A percentile compares a stretch with the other conserved stretches of the same genome.
These are phyloP conservation scores for Phaseolus coccineus DNA, from an alignment of 331 rosid genomes.

Conservation along the genomic window DNA sequence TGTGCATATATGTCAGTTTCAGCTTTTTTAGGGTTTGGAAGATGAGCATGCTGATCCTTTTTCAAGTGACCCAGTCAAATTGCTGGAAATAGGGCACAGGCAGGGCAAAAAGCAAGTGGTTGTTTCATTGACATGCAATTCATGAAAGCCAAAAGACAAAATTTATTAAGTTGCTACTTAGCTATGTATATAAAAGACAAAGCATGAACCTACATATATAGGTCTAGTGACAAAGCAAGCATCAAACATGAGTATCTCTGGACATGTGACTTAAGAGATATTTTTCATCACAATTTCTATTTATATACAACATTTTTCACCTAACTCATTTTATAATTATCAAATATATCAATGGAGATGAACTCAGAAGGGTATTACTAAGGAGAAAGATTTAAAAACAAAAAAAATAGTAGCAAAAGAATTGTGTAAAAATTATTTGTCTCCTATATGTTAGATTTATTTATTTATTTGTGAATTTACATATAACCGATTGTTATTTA, in stretches of 20 bases:
- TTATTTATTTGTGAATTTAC: no score
- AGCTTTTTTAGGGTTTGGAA: not conserved
- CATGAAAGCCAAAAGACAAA: not conserved
- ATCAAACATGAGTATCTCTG: not conserved
- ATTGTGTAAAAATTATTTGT: no score
- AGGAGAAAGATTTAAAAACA: no score
- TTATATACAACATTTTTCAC: not conserved
- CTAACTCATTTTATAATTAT: not conserved
- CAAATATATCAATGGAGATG: no score
- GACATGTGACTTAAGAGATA: not conserved
- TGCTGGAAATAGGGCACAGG: not conserved
- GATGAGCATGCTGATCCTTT: not conserved
- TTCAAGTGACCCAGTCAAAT: not conserved
- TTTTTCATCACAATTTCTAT: not conserved
- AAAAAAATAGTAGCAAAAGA: no score
- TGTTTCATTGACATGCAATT: slow-evolving; percentile 13
- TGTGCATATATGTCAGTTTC: slow-evolving; percentile 20
- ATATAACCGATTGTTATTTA: no score
- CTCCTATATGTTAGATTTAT: no score
- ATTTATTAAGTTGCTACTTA: not conserved
- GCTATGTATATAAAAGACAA: not conserved
- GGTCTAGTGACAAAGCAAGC: not conserved
- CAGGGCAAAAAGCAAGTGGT: not conserved
- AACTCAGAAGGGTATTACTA: no score
- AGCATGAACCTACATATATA: not conserved